Conservation (phyloP, 2,329 filamentous ascomycete species). For the Colletotrichum spaethianum region DNA sequence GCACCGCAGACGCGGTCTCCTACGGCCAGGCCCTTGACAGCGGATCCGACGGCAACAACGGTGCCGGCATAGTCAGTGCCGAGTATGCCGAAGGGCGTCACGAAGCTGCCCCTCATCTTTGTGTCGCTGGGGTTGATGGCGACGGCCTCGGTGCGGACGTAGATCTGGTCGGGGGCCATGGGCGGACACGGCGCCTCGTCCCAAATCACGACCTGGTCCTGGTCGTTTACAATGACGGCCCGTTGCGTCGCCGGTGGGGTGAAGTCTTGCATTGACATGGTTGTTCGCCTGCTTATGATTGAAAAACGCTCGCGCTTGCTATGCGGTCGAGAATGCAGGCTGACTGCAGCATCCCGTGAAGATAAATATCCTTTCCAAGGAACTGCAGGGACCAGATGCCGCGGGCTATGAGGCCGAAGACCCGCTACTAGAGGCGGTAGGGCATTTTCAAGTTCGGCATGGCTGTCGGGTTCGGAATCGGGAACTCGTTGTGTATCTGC, state of each 20-base stretch:
- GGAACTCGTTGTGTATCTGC: too few relatives aligned
- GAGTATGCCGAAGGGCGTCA: conserved; percentile 14
- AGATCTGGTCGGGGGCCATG: neutral
- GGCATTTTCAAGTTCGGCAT: too few relatives aligned
- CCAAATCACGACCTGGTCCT: conserved; percentile 9
- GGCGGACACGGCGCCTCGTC: conserved; percentile 5
- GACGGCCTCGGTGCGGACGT: conserved; percentile 39
- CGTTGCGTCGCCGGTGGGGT: neutral
- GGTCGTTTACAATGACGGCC: conserved; percentile 2
- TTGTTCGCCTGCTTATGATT: too few relatives aligned
- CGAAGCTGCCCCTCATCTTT: conserved; percentile 44
- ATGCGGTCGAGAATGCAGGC: too few relatives aligned
- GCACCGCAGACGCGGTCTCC: conserved; percentile 49
- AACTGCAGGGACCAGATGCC: too few relatives aligned
- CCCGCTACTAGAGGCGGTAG: too few relatives aligned
- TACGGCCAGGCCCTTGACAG: conserved; percentile 37
- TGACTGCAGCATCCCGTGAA: too few relatives aligned
- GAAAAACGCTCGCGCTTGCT: too few relatives aligned
- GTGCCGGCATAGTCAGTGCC: conserved; percentile 51
- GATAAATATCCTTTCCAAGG: too few relatives aligned
- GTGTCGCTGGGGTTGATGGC: conserved; percentile 49
- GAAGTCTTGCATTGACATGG: too few relatives aligned
- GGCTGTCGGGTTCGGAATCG: too few relatives aligned
- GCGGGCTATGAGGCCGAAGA: too few relatives aligned
- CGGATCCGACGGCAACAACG: conserved; percentile 24